A percentile compares a stretch with the other conserved stretches of the same genome.
Evolutionary conservation across 306 rosid species (phyloP).

Genomic region (Medicago ruthenica): DNA sequence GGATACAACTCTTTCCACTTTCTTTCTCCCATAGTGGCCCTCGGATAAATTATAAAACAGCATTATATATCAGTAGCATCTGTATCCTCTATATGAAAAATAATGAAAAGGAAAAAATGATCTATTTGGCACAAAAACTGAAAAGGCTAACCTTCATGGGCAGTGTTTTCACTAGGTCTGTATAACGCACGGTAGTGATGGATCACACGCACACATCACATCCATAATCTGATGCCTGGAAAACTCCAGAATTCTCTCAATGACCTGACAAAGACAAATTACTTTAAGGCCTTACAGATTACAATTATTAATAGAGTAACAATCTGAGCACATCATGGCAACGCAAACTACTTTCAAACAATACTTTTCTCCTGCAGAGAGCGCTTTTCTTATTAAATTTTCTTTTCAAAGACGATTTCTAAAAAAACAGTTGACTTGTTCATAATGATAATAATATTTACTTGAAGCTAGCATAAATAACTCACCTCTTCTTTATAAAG

Average conservation of each 20-base stretch:
- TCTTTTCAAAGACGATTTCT: not conserved
- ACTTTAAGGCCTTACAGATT: conserved; percentile 36
- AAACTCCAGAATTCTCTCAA: conserved; percentile 95
- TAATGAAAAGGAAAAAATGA: not conserved
- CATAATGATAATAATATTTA: conserved; percentile 9
- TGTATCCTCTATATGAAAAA: conserved; percentile 34
- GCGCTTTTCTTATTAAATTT: not conserved
- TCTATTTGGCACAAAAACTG: conserved; percentile 2
- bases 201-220: conserved; percentile 93
- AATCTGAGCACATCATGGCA: conserved; percentile 24
- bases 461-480: conserved; percentile 30
- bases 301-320: conserved; percentile 15
- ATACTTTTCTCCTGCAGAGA: conserved; percentile 25
- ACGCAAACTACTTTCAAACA: conserved; percentile 30
- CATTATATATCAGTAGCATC: conserved; percentile 27
- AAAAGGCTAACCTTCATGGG: conserved; percentile 72
- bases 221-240: conserved; percentile 92
- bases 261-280: conserved; percentile 59
- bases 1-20: conserved; percentile 37
- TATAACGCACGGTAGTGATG: conserved; percentile 89
- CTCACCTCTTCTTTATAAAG: conserved; percentile 93
- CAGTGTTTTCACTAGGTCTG: conserved; percentile 77
- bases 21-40: conserved; percentile 22
- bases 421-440: not conserved
- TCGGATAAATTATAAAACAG: conserved; percentile 25